Base-by-base conservation (phyloP, 208 protist species). In the Porcisia hertigi region DNA sequence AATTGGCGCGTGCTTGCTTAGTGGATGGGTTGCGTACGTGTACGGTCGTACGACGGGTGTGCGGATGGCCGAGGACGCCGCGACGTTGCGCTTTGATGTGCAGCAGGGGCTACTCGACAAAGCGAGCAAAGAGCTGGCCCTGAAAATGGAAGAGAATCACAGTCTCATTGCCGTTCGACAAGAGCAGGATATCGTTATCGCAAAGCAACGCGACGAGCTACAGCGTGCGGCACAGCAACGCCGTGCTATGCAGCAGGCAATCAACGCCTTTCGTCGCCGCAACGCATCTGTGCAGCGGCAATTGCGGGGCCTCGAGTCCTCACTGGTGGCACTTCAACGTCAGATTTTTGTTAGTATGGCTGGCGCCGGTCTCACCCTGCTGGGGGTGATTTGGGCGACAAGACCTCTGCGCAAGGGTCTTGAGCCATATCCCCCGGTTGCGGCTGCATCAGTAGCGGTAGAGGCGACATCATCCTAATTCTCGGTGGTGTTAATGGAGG, bases 21-120 rank as follows among this genome's bases (percentile, higher is more conserved):
- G 77, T 45, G 53, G 75, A 30, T 83, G 80, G 67, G 43, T 87
- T 6, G 80, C 84, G 49, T 91, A 75, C 47, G 69, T 81, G 18
- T 91, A 83, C 73, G 83, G 75, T 30, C 57, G 69, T 25, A n/a
- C 71, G 4, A 63, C 58, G 55, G 75, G 76, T 11, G 69, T 69
- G 18, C 53, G 36, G 16, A 34, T 54, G 0, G 77, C 67, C 0
- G 81, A 79, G 49, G 71, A 72, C 16, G 66, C 57, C 3, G 83
- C 79, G 4, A 18, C 30, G 18, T 34, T 69, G 39, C 65, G 59
- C 54, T 58, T 79, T 36, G 54, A 78, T 30, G 71, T 65, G 0
- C 79, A 83, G 70, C 66, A 79, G 58, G 3, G 16, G 18, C 8
- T 82, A 39, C 70, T 86, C 11, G 69, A 74, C 23, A 66, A 72